Evolutionary conservation across 148 eudicot species (phyloP).

Genomic region (Heliosperma pusillum): DNA sequence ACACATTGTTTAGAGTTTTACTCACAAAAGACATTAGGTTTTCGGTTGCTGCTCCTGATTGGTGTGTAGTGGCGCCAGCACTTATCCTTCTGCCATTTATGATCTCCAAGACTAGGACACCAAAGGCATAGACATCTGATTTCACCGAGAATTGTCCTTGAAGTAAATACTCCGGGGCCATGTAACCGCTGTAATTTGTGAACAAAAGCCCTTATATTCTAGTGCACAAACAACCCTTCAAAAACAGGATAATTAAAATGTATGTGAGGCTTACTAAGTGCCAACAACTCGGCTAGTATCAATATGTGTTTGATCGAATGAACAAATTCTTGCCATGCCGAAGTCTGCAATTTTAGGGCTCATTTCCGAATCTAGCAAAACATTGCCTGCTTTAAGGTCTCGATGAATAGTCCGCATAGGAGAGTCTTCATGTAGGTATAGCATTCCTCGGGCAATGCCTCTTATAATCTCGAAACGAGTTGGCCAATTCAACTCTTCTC

Average conservation of each 20-base stretch:
- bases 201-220: background rate
- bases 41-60: slow-evolving; percentile 1
- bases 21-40: slow-evolving; percentile 3
- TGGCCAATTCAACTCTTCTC: slow-evolving; percentile 12
- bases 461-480: slow-evolving; percentile 12
- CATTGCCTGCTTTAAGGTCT: slow-evolving; percentile 17
- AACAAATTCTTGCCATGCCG: slow-evolving; percentile 19
- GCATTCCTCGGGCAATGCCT: slow-evolving; percentile 20
- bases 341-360: slow-evolving; percentile 17
- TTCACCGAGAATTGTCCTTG: slow-evolving; percentile 17
- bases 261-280: slow-evolving; percentile 10
- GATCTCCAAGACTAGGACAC: slow-evolving; percentile 20
- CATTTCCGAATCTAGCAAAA: slow-evolving; percentile 21
- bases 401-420: slow-evolving; percentile 15
- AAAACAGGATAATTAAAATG: no score
- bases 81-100: slow-evolving; percentile 13
- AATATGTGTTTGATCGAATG: slow-evolving; percentile 19
- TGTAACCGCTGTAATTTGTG: slow-evolving; percentile 8
- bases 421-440: slow-evolving; percentile 21
- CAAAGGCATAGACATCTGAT: slow-evolving; percentile 19
- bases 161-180: slow-evolving; percentile 21
- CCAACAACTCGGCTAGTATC: slow-evolving; percentile 14
- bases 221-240: background rate
- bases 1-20: background rate
- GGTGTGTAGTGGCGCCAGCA: background rate